These are phyloP conservation scores for Podila epigama DNA, from an alignment of 192 early-diverging fungal genomes.

Conservation along the genomic window DNA sequence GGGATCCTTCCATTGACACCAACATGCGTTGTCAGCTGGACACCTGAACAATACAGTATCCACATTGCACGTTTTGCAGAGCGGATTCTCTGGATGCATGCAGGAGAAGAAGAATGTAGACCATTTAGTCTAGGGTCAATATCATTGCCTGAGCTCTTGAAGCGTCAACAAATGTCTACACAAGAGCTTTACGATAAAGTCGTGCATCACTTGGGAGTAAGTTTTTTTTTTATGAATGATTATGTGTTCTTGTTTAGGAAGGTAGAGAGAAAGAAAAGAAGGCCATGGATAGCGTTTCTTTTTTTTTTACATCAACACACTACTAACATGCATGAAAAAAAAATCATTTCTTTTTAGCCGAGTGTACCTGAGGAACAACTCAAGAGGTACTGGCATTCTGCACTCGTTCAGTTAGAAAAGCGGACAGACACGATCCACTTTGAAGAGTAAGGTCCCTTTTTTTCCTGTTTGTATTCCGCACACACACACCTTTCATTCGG, in stretches of 20 bases:
- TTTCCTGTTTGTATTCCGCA: no score
- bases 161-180: slow-evolving; percentile 17
- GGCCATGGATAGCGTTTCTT: no score
- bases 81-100: slow-evolving; percentile 15
- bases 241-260: background rate
- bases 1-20: slow-evolving; percentile 35
- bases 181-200: slow-evolving; percentile 19
- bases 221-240: background rate
- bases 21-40: slow-evolving; percentile 35
- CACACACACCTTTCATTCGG: no score
- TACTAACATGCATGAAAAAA: background rate
- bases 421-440: no score
- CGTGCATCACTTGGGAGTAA: slow-evolving; percentile 33
- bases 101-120: slow-evolving; percentile 30
- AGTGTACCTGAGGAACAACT: slow-evolving; percentile 27
- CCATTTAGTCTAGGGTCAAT: slow-evolving; percentile 3
- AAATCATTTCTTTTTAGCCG: slow-evolving; percentile 13
- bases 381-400: no score
- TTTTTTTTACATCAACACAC: background rate
- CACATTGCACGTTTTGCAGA: slow-evolving; percentile 32
- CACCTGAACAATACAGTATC: slow-evolving; percentile 28
- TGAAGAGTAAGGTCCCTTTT: no score
- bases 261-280: no score
- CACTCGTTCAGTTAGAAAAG: no score
- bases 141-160: slow-evolving; percentile 2